Evolutionary conservation across 305 asterid species (phyloP), one percentile per base, ranked within the genome.

Genomic region (Fraxinus sp.): DNA sequence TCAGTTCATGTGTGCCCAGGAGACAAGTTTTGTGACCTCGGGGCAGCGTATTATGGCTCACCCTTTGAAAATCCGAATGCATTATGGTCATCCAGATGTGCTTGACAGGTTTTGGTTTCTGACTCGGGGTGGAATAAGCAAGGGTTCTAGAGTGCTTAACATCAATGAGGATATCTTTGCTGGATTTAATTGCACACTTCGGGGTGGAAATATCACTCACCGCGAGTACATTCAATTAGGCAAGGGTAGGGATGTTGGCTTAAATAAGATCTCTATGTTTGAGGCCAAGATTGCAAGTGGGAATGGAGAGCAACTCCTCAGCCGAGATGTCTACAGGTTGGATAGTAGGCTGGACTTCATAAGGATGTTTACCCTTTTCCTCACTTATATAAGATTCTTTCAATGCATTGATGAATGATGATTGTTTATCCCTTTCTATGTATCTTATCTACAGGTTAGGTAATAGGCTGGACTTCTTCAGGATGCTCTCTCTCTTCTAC

Each of bases 1-100:
- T 66, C 94, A 95, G 99, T 95, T 95, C 89, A 95, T 95, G 99
- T 95, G 98, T 72, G 89, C 97, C 70, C 99, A 95, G 90, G 99
- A 95, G 85, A 94, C 85, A 74, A 95, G 98, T 87, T 95, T 95
- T 75, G 99, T 95, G 83, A 95, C 99, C 55, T 87, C 93, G 88
- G 99, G 99, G 76, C 98, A 95, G 88, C 97, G 99, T 74, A 98
- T 95, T 75, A 87, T 95, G 85, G 98, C 99, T 72, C 94, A 94
- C 82, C 99, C 99, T 74, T 86, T 95, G 90, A 96, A 94, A 89
- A 86, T 96, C 77, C 92, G 99, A 41, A 92, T 96, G 98, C 99
- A 96, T 87, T 96, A 96, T 79, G 99, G 99, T 30, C 99, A 95
- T 76, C 99, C 99, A 32, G 98, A 95, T 89, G 97, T 95, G 83